phyloP scores from a whole-genome alignment of 106 monocot species.

The Dendrobium officinale region DNA sequence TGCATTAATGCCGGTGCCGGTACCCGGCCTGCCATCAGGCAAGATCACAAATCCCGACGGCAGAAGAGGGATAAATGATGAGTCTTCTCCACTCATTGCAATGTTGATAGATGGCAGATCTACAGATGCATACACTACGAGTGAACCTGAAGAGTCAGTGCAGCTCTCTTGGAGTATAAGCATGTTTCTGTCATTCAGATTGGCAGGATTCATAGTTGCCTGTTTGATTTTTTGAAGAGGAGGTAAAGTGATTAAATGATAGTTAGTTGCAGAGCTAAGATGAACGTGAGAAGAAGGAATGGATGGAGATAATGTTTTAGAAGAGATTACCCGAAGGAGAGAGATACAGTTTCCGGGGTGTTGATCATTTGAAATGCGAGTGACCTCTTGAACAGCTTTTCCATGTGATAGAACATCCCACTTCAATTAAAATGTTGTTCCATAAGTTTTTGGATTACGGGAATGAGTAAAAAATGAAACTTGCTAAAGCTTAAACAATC shows the following conservation, averaged over 20 bases:
- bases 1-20: conserved; percentile 15
- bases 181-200: conserved; percentile 60
- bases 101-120: conserved; percentile 58
- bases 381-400: conserved; percentile 50
- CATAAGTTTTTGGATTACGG: not conserved
- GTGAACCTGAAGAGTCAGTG: conserved; percentile 63
- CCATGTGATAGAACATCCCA: conserved; percentile 78
- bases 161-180: conserved; percentile 92
- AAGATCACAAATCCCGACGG: conserved; percentile 80
- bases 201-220: not conserved
- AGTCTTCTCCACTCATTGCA: conserved; percentile 76
- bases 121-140: conserved; percentile 76
- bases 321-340: conserved; percentile 36
- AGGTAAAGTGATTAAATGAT: too few species aligned
- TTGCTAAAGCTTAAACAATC: too few species aligned
- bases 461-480: too few species aligned
- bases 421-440: conserved; percentile 23
- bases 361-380: conserved; percentile 31
- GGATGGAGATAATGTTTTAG: not conserved
- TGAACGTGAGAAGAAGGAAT: not conserved
- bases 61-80: conserved; percentile 60
- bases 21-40: conserved; percentile 44
- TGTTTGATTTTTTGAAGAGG: not conserved
- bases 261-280: too few species aligned
- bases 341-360: conserved; percentile 54